Conservation (phyloP, 805 yeast genomes). For the Metschnikowia rubicola region DNA sequence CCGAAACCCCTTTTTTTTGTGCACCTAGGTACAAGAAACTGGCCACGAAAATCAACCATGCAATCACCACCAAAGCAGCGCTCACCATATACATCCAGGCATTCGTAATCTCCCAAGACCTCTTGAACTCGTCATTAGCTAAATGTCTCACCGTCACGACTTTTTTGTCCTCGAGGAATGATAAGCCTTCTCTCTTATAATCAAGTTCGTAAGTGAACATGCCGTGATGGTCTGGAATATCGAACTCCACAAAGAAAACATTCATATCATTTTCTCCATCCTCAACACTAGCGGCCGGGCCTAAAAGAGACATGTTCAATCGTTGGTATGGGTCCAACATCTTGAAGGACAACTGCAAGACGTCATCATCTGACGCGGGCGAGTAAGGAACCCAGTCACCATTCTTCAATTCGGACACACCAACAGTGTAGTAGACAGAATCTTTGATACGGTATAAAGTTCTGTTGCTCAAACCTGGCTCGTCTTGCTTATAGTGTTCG, state of each 20-base stretch:
- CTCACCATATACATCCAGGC: constrained; percentile 87
- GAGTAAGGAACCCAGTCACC: constrained; percentile 69
- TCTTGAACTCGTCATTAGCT: constrained; percentile 91
- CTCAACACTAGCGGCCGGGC: constrained; percentile 31
- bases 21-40: constrained; percentile 50
- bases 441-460: constrained; percentile 72
- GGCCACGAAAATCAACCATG: constrained; percentile 76
- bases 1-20: constrained; percentile 1
- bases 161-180: constrained; percentile 60
- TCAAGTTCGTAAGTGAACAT: constrained; percentile 82
- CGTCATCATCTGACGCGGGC: constrained; percentile 38
- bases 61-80: constrained; percentile 61
- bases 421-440: constrained; percentile 53
- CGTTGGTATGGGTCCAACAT: constrained; percentile 97
- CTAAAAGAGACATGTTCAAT: constrained; percentile 51
- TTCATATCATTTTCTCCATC: constrained; percentile 45
- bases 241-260: constrained; percentile 53
- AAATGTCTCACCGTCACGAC: constrained; percentile 86
- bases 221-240: constrained; percentile 94
- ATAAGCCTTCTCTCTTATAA: constrained; percentile 73
- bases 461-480: constrained; percentile 33
- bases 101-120: constrained; percentile 91
- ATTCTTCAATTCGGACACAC: constrained; percentile 42
- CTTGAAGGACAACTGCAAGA: constrained; percentile 76
- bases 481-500: constrained; percentile 50